phyloP scores from a whole-genome alignment of 2,329 filamentous ascomycete genomes.

The Graphilbum fragrans region DNA sequence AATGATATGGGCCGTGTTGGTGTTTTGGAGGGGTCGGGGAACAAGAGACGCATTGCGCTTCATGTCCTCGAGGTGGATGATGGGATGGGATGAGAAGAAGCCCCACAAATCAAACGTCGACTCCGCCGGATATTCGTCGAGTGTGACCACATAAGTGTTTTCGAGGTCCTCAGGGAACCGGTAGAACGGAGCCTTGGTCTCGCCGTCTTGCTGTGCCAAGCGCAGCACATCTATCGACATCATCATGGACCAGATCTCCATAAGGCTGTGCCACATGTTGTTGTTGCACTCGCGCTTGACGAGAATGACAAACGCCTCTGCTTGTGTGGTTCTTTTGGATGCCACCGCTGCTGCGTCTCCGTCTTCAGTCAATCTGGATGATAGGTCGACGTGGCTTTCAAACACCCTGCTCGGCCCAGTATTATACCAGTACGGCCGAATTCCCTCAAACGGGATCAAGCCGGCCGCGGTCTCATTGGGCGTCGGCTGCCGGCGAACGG shows the following conservation, averaged over 20 bases:
- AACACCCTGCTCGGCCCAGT: conserved; percentile 8
- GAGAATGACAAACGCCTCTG: conserved; percentile 4
- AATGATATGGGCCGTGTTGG: conserved; percentile 23
- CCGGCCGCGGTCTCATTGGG: conserved; percentile 4
- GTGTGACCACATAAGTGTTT: conserved; percentile 14
- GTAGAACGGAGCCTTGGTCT: neutral
- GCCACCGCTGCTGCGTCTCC: no score
- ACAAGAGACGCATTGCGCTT: conserved; percentile 3
- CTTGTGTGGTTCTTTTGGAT: neutral
- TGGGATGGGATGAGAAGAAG: conserved; percentile 18
- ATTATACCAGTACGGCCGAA: conserved; percentile 7
- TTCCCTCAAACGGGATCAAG: conserved; percentile 1
- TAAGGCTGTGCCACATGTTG: conserved; percentile 11
- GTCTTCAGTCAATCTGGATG: neutral
- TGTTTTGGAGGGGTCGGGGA: neutral
- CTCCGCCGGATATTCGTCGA: conserved; percentile 20
- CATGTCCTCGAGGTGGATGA: conserved; percentile 16
- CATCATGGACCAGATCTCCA: conserved; percentile 11
- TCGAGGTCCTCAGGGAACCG: conserved; percentile 4
- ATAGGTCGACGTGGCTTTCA: conserved; percentile 1
- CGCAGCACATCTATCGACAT: conserved; percentile 10
- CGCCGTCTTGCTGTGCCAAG: neutral
- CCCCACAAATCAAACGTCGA: conserved; percentile 24
- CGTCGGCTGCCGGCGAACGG: neutral
- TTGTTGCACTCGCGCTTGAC: conserved; percentile 9